phyloP scores from a whole-genome alignment of 2,329 filamentous ascomycete species.

The Aureobasidium subglaciale region DNA sequence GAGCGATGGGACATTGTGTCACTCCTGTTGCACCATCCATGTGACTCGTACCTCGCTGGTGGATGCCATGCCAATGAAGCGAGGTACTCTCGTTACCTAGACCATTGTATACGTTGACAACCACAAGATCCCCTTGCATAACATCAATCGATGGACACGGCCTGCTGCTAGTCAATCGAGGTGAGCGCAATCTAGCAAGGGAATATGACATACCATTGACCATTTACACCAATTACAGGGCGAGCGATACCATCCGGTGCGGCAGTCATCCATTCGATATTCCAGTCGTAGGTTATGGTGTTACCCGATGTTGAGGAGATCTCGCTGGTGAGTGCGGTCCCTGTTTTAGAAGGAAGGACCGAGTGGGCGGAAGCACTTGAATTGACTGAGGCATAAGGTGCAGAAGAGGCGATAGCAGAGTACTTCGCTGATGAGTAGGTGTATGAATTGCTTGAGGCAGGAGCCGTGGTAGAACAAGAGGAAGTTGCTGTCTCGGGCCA shows the following conservation, averaged over 20 bases:
- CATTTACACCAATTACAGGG: constrained; percentile 59
- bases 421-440: neutral
- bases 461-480: neutral
- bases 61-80: constrained; percentile 73
- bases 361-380: neutral
- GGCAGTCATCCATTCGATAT: constrained; percentile 48
- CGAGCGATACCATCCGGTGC: constrained; percentile 49
- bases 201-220: constrained; percentile 43
- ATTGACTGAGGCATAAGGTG: neutral
- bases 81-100: constrained; percentile 57
- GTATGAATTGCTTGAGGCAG: neutral
- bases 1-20: constrained; percentile 60
- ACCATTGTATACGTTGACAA: constrained; percentile 63
- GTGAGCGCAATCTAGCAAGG: too few species aligned
- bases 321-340: neutral
- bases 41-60: constrained; percentile 65
- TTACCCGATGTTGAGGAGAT: constrained; percentile 18
- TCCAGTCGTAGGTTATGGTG: constrained; percentile 44
- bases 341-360: neutral
- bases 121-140: constrained; percentile 64
- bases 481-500: neutral
- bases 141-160: constrained; percentile 66
- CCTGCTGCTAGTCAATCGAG: neutral
- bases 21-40: constrained; percentile 67
- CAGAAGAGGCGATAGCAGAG: neutral